These are phyloP conservation scores for Coemansia sp. DNA, from an alignment of 192 early-diverging fungal species.

Conservation along the genomic window DNA sequence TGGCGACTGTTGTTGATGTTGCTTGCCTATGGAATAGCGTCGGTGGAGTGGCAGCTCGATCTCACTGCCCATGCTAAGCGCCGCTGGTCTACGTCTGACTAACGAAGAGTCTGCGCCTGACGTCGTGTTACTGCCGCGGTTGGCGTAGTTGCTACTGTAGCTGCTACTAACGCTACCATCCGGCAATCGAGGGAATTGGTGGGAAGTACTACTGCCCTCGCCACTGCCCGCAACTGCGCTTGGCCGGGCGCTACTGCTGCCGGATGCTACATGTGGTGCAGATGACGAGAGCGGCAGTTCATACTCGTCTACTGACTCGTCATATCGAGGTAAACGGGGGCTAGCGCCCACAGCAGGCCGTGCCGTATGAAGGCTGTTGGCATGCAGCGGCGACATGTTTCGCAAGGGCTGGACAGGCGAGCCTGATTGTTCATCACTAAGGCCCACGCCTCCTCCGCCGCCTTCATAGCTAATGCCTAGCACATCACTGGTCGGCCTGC, in stretches of 20 bases:
- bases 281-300: conserved; percentile 10
- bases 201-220: conserved; percentile 19
- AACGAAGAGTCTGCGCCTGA: conserved; percentile 30
- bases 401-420: conserved; percentile 8
- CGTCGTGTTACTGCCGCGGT: not conserved
- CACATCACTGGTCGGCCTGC: conserved; percentile 3
- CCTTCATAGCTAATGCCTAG: conserved; percentile 1
- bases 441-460: not conserved
- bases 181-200: conserved; percentile 26
- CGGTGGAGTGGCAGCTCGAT: conserved; percentile 32
- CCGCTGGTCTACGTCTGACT: conserved; percentile 36
- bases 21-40: conserved; percentile 18
- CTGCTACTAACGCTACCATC: conserved; percentile 8
- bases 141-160: conserved; percentile 28
- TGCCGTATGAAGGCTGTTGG: not conserved
- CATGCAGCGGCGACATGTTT: conserved; percentile 4
- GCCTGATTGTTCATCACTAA: not conserved
- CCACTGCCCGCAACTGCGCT: conserved; percentile 4
- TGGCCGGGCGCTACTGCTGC: conserved; percentile 17
- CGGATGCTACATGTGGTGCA: not conserved
- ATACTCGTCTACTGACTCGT: conserved; percentile 2
- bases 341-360: not conserved
- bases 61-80: conserved; percentile 28
- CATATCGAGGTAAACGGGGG: not conserved
- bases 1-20: conserved; percentile 3